phyloP scores from a whole-genome alignment of 1,139 yeast genomes.

The Wickerhamomyces sp. region DNA sequence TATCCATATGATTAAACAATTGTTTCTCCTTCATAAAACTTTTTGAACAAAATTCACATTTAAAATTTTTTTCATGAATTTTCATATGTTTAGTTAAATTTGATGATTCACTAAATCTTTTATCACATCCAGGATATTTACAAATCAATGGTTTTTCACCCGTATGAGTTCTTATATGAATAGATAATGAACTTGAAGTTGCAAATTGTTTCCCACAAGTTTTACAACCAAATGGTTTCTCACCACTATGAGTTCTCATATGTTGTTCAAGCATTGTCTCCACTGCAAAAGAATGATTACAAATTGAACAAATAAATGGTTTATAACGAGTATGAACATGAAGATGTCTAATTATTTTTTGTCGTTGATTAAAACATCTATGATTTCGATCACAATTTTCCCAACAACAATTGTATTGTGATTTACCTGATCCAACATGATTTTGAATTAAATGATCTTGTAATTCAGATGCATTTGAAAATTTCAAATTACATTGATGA shows the following conservation, averaged over 20 bases:
- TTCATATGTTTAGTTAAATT: constrained; percentile 86
- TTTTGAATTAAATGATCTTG: constrained; percentile 62
- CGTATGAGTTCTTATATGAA: constrained; percentile 79
- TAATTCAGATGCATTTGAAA: constrained; percentile 50
- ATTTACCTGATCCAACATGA: constrained; percentile 74
- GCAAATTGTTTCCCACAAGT: constrained; percentile 65
- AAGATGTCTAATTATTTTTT: constrained; percentile 78
- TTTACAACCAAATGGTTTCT: constrained; percentile 68
- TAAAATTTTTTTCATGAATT: constrained; percentile 48
- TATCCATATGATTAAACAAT: constrained; percentile 36
- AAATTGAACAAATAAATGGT: constrained; percentile 64
- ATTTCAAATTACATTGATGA: constrained; percentile 41
- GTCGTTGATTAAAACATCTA: constrained; percentile 71
- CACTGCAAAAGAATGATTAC: constrained; percentile 63
- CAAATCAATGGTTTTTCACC: constrained; percentile 89
- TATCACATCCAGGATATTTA: constrained; percentile 74
- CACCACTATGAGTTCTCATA: constrained; percentile 84
- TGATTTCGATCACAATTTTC: constrained; percentile 62
- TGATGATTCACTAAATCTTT: constrained; percentile 83
- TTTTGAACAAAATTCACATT: constrained; percentile 47
- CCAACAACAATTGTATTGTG: constrained; percentile 74
- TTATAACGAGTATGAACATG: constrained; percentile 83
- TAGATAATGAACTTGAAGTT: constrained; percentile 47
- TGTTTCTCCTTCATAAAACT: constrained; percentile 44
- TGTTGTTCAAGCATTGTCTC: constrained; percentile 58